Base-by-base conservation (phyloP, 257 asterid species). In the Cordia subcordata region DNA sequence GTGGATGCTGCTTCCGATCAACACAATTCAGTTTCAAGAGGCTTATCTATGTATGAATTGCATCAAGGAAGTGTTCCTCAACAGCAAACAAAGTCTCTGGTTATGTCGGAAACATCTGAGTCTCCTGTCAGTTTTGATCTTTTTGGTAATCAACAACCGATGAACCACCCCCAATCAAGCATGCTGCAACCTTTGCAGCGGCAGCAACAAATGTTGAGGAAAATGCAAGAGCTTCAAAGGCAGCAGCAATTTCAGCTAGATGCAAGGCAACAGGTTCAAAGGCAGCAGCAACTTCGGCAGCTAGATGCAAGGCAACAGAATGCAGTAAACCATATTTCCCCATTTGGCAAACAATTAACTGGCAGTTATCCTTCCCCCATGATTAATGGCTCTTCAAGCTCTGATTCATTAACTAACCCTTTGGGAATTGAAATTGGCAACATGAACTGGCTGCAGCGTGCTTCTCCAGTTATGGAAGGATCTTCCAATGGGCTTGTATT, bases 81-180 rank as follows among this genome's bases (percentile, higher is more conserved):
- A 40, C 86, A 75, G 67, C 89, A 72, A 58, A 67, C 84, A 75
- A 82, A 75, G 60, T 63, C 82, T 57, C 73, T 80, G 58, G 86
- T 67, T 64, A 77, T 87, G 68, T 60, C 81, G 10, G 79, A 80
- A 65, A 67, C 84, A 59, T 75, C 90, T 35, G 81, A 64, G 12
- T 62, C 91, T 74, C 82, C 93, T 68, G 73, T 73, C 51, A 70
- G 93, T 81, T 88, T 86, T 72, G 95, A 88, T 79, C 86, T 92
- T 67, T 92, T 92, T 70, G 94, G 95, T 64, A 86, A 88, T 77
- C 96, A 81, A 64, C 91, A 81, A 64, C 96, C 81, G 84, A 85
- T 83, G 88, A 75, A 49, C 68, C 79, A 70, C 69, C 96, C 85
- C 59, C 96, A 86, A 60, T 59, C 85, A 58, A 77, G 80, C 73